Conservation (phyloP, 768 basidiomycete species). For the Termitomyces sp. region DNA sequence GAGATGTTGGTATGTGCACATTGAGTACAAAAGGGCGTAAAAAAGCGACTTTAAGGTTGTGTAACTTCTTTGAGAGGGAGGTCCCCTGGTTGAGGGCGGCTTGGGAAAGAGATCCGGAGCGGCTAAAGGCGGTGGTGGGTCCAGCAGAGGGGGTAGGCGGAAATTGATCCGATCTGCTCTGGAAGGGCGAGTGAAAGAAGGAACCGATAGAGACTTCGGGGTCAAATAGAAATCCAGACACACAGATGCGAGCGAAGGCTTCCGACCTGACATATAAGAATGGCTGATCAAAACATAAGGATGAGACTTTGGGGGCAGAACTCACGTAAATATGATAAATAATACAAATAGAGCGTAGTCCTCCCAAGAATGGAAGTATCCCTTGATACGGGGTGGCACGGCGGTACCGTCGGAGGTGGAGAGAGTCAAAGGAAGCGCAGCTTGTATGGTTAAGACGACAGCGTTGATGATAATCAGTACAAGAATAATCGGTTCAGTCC, state of each 20-base stretch:
- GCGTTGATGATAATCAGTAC: slow-evolving; percentile 82
- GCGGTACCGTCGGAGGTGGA: slow-evolving; percentile 37
- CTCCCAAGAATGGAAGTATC: slow-evolving; percentile 89
- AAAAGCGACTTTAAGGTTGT: slow-evolving; percentile 41
- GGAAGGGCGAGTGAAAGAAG: slow-evolving; percentile 39
- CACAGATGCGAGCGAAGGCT: slow-evolving; percentile 82
- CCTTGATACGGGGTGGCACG: slow-evolving; percentile 41
- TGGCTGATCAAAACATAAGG: slow-evolving; percentile 5
- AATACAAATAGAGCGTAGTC: slow-evolving; percentile 82
- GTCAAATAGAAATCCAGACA: slow-evolving; percentile 86
- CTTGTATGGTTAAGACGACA: slow-evolving; percentile 77
- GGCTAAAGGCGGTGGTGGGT: slow-evolving; percentile 22
- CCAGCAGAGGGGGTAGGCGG: slow-evolving; percentile 24
- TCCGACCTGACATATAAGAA: slow-evolving; percentile 59
- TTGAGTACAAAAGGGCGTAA: slow-evolving; percentile 53
- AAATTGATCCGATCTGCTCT: slow-evolving; percentile 25
- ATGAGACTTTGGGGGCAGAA: slow-evolving; percentile 11
- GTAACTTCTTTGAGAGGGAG: slow-evolving; percentile 44
- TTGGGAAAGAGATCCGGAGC: slow-evolving; percentile 22
- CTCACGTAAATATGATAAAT: slow-evolving; percentile 85
- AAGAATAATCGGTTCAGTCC: slow-evolving; percentile 85
- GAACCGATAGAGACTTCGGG: slow-evolving; percentile 62
- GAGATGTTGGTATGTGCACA: slow-evolving; percentile 22
- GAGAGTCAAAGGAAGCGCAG: slow-evolving; percentile 57
- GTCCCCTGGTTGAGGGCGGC: slow-evolving; percentile 40